Evolutionary conservation across 148 eudicot species (phyloP).

Genomic region (Rhododendron henanense): DNA sequence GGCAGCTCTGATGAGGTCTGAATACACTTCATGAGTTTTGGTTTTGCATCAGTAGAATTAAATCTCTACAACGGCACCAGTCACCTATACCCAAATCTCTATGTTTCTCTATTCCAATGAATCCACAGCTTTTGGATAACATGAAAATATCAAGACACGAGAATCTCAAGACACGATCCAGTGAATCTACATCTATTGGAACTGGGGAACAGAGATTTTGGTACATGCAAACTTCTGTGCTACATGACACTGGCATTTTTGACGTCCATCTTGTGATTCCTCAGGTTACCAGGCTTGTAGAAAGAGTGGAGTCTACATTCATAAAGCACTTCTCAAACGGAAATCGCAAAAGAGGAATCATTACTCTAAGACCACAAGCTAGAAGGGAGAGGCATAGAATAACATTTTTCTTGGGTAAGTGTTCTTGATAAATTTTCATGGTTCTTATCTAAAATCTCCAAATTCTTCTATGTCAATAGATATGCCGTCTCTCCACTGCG

Average conservation of each 20-base stretch:
- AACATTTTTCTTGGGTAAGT: slow-evolving; percentile 64
- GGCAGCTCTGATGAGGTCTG: slow-evolving; percentile 79
- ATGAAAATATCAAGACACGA: neutral
- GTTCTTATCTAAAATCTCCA: neutral
- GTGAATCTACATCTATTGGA: neutral
- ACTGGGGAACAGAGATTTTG: neutral
- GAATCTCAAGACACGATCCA: neutral
- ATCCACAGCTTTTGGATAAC: neutral
- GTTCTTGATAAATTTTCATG: neutral
- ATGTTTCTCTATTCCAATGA: neutral
- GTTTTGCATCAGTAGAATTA: neutral
- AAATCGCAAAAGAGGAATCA: slow-evolving; percentile 74
- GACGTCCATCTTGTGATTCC: neutral
- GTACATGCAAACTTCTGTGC: neutral
- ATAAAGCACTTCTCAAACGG: slow-evolving; percentile 64
- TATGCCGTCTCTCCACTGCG: neutral
- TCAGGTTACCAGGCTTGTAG: slow-evolving; percentile 57
- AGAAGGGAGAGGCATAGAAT: slow-evolving; percentile 59
- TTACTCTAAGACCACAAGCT: slow-evolving; percentile 45
- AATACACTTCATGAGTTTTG: neutral
- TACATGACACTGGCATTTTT: neutral
- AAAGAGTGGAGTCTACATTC: slow-evolving; percentile 55
- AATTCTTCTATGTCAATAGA: neutral
- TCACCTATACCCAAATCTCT: neutral
- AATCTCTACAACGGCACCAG: neutral